Base-by-base conservation (phyloP, 257 asterid genomes). In the Echium plantagineum region DNA sequence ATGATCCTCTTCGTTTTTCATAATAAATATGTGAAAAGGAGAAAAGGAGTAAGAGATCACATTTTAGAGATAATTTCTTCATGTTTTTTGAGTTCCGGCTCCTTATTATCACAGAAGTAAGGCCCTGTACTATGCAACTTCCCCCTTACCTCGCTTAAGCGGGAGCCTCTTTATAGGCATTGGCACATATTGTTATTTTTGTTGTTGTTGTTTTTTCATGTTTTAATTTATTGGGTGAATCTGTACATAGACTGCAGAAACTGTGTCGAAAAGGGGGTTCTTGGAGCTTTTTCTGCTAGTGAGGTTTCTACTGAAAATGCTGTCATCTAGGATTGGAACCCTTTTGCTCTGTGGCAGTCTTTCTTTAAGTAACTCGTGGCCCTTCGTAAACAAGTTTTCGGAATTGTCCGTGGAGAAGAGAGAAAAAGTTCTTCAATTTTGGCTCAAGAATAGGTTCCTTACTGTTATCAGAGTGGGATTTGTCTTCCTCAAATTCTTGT, bases 381-480 rank as follows among this genome's bases (percentile, higher is more conserved):
- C 95, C 0, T 89, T 49, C 15, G 46, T 86, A 16, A 82, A 77
- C 60, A 84, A 66, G 53, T 89, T 89, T 70, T 67, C 84, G 5
- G 67, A 70, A 13, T 80, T 89, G 4, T 16, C 83, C 12, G 35
- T 83, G 72, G 83, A 82, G 55, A 82, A 78, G 17, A 86, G 97
- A 62, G 95, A 80, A 66, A 73, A 58, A 63, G 72, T 82, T 13
- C 38, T 89, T 21, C 97, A 84, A 73, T 70, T 54, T 60, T 86
- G 91, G 83, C 64, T 82, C 65, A 75, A 62, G 54, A 49, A 79
- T 68, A 75, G 83, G 65, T 60, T 76, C 38, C 35, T 89, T 4
- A 86, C 94, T 5, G 95, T 95, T 8, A 9, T 89, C 22, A 82
- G 97, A 81, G 81, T 89, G 59, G 81, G 80, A 18, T 89, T 89